A percentile compares a stretch with the other conserved stretches of the same genome.
Evolutionary conservation across 2,329 filamentous ascomycete species (phyloP).

Genomic region (Aspergillus felis): DNA sequence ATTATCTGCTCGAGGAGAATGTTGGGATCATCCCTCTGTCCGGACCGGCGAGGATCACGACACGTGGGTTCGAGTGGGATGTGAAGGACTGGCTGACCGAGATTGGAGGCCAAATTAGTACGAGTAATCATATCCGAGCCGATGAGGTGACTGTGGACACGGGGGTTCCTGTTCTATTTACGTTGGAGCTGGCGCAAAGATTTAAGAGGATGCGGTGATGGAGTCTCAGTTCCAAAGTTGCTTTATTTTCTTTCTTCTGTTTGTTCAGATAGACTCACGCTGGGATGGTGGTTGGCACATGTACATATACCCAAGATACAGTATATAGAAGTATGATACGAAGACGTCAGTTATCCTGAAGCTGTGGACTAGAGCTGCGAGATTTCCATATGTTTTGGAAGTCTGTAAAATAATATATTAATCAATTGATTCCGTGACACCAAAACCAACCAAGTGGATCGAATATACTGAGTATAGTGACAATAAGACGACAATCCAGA

Average conservation of each 20-base stretch:
- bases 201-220: slow-evolving; percentile 27
- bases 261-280: background rate
- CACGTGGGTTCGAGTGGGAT: slow-evolving; percentile 84
- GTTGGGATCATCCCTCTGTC: slow-evolving; percentile 83
- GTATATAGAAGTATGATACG: background rate
- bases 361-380: background rate
- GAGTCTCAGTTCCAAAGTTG: background rate
- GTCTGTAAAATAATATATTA: background rate
- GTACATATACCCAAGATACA: background rate
- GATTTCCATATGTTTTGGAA: background rate
- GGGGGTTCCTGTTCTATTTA: slow-evolving; percentile 66
- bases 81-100: slow-evolving; percentile 74
- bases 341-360: background rate
- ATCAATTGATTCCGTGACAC: slow-evolving; percentile 1
- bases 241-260: background rate
- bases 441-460: slow-evolving; percentile 3
- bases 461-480: background rate
- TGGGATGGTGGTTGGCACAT: background rate
- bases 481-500: background rate
- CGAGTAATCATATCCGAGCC: slow-evolving; percentile 71
- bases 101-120: slow-evolving; percentile 71
- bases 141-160: slow-evolving; percentile 60
- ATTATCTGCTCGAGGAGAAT: slow-evolving; percentile 63
- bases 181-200: slow-evolving; percentile 57
- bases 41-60: slow-evolving; percentile 73